These are phyloP conservation scores for Arthrinium puccinioides DNA, from an alignment of 2,329 filamentous ascomycete genomes.

Conservation along the genomic window DNA sequence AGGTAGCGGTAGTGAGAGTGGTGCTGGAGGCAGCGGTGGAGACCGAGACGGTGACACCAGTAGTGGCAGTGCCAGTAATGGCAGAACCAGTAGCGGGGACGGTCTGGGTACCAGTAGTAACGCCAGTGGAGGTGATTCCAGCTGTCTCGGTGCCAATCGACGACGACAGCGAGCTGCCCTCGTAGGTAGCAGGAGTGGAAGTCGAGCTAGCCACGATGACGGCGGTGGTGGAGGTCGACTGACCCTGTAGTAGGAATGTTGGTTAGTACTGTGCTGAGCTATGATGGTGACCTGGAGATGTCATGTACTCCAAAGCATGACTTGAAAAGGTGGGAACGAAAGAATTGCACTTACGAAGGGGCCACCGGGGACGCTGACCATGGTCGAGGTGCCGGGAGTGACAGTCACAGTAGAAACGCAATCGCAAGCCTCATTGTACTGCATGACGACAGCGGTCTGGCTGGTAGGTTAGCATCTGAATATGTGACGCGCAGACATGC, in stretches of 20 bases:
- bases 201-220: background rate
- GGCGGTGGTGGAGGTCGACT: background rate
- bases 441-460: conserved; percentile 1
- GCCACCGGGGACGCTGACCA: too few species aligned
- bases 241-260: too few species aligned
- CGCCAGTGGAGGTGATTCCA: conserved; percentile 1
- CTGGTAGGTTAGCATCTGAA: background rate
- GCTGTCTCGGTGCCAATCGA: conserved; percentile 1
- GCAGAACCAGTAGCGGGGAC: conserved; percentile 5
- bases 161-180: conserved; percentile 1
- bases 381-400: too few species aligned
- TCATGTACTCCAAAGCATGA: too few species aligned
- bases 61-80: conserved; percentile 4
- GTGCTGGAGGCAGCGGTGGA: conserved; percentile 4
- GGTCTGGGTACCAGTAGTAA: conserved; percentile 3
- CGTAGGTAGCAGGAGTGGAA: background rate
- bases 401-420: conserved; percentile 14
- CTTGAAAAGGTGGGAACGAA: too few species aligned
- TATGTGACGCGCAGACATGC: background rate
- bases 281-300: too few species aligned
- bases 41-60: conserved; percentile 8
- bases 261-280: too few species aligned
- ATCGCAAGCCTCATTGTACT: conserved; percentile 10
- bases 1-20: background rate
- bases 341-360: too few species aligned